These are phyloP conservation scores for Fusarium denticulatum DNA, from an alignment of 2,329 filamentous ascomycete genomes.

Conservation along the genomic window DNA sequence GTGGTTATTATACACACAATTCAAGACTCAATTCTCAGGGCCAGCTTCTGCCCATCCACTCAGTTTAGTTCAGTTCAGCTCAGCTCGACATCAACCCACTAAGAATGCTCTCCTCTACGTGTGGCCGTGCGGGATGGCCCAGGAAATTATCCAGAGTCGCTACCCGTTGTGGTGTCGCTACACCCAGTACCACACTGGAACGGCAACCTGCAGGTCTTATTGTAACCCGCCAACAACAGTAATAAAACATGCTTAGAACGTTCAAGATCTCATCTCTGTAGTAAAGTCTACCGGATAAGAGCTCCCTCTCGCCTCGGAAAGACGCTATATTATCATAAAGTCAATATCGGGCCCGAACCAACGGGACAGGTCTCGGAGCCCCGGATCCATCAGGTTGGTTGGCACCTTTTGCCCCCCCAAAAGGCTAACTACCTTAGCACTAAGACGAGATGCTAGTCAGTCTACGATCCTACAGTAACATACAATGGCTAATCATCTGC, in stretches of 20 bases:
- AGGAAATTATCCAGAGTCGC: slow-evolving; percentile 16
- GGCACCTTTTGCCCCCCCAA: not conserved
- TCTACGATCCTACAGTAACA: slow-evolving; percentile 29
- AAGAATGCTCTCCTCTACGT: not conserved
- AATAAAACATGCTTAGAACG: not conserved
- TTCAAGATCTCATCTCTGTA: not conserved
- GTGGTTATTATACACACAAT: not conserved
- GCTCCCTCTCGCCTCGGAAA: not conserved
- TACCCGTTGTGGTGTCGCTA: slow-evolving; percentile 10
- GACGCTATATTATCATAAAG: slow-evolving; percentile 8
- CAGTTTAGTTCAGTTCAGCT: not conserved
- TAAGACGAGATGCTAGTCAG: slow-evolving; percentile 12
- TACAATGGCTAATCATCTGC: not conserved
- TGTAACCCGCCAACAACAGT: not conserved
- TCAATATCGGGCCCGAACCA: slow-evolving; percentile 11
- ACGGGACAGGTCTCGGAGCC: not conserved
- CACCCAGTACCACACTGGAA: slow-evolving; percentile 11
- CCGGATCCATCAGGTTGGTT: not conserved
- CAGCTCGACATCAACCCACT: not conserved
- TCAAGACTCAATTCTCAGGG: slow-evolving; percentile 1
- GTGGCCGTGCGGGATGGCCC: slow-evolving; percentile 2
- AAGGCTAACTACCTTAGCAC: not conserved
- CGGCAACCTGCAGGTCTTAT: slow-evolving; percentile 8
- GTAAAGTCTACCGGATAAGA: not conserved
- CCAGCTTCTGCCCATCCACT: slow-evolving; percentile 5